Conservation (phyloP, 345 rosid species). For the Gynandropsis gynandra region DNA sequence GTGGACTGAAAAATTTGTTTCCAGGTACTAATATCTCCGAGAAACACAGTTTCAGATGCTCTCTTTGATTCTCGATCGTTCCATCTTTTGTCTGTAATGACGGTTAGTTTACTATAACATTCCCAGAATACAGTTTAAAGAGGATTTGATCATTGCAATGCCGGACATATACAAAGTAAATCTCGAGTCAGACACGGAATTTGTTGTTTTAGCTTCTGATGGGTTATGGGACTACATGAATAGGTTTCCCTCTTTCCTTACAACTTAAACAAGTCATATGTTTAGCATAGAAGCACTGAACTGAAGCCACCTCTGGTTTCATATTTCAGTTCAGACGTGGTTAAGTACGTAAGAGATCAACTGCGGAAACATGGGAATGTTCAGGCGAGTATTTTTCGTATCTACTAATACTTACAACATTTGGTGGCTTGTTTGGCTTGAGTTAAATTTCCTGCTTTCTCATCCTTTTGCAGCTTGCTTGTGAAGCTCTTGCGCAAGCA, state of each 20-base stretch:
- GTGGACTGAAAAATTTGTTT: conserved; percentile 82
- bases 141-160: conserved; percentile 68
- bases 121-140: conserved; percentile 54
- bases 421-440: neutral
- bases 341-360: conserved; percentile 65
- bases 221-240: conserved; percentile 95
- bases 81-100: neutral
- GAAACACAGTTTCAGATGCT: neutral
- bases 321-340: conserved; percentile 62
- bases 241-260: conserved; percentile 38
- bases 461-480: conserved; percentile 55
- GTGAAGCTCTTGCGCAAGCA: conserved; percentile 70
- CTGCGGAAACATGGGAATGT: conserved; percentile 87
- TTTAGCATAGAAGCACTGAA: neutral
- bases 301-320: conserved; percentile 13
- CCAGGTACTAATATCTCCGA: conserved; percentile 44
- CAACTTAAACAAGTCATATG: too few relatives aligned
- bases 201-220: conserved; percentile 79
- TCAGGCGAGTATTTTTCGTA: conserved; percentile 42
- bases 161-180: conserved; percentile 67
- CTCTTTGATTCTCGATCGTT: too few relatives aligned
- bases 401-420: neutral
- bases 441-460: neutral
- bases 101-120: neutral
- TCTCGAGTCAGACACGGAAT: conserved; percentile 71